These are phyloP conservation scores for Anaeromyces robustus DNA, from an alignment of 192 early-diverging fungal species.

Conservation along the genomic window DNA sequence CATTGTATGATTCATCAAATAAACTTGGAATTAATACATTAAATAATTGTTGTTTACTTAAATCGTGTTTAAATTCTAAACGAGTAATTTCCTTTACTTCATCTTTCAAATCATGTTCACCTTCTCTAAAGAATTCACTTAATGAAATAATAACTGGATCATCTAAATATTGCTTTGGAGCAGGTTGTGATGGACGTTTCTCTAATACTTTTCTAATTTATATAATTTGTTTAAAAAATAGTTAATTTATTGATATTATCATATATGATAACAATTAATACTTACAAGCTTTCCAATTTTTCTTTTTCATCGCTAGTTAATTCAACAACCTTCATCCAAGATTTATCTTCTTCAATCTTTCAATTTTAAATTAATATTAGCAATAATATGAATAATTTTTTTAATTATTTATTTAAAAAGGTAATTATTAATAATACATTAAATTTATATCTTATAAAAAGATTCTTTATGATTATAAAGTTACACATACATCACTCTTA, in stretches of 20 bases:
- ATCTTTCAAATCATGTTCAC: constrained; percentile 21
- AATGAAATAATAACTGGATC: constrained; percentile 24
- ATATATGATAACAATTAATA: too few species aligned
- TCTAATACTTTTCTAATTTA: constrained; percentile 5
- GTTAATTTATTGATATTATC: too few species aligned
- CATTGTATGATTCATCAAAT: constrained; percentile 27
- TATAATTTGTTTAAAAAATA: not conserved
- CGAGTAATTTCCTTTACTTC: constrained; percentile 70
- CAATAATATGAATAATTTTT: too few species aligned
- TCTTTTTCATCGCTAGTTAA: constrained; percentile 39
- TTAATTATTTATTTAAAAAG: too few species aligned
- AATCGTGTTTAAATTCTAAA: constrained; percentile 65
- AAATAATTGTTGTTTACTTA: constrained; percentile 63
- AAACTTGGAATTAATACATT: constrained; percentile 44
- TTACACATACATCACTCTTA: not conserved
- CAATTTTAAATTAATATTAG: too few species aligned
- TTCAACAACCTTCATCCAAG: constrained; percentile 46
- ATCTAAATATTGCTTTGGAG: constrained; percentile 28
- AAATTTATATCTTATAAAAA: too few species aligned
- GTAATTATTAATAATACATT: too few species aligned
- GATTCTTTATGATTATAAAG: too few species aligned
- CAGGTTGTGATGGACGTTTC: constrained; percentile 18
- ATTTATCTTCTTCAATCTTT: constrained; percentile 18
- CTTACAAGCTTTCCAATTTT: constrained; percentile 15
- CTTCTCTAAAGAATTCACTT: constrained; percentile 2